Evolutionary conservation across 1,284 basidiomycete species (phyloP), one percentile per base, ranked within the genome.

Genomic region (Porogramme epimiltina): DNA sequence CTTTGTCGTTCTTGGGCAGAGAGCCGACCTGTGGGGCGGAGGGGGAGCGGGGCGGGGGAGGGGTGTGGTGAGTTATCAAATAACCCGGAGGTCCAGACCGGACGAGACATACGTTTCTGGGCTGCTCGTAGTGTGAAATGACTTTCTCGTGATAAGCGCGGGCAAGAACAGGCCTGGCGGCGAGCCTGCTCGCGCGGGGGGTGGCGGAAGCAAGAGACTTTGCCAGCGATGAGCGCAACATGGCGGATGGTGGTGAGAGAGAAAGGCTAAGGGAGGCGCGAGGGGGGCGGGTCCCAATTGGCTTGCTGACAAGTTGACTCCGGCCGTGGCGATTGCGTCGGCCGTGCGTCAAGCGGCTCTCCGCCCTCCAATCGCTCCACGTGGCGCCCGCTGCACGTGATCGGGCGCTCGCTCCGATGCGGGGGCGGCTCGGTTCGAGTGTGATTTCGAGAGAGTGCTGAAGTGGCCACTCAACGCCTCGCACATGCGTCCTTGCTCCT

Each of bases 111-210:
- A 95, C 95, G 75, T 98, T 98, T 78, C 89, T 85, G 60, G 95
- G 95, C 73, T 83, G 86, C 79, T 96, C 93, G 72, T 97, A 98
- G 75, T 97, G 95, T 48, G 93, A 92, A 62, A 96, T 95, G 55
- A 96, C 93, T 68, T 95, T 95, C 70, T 93, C 91, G 68, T 96
- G 93, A 70, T 96, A 96, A 3, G 74, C 78, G 63, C 93, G 83
- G 54, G 76, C 75, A 45, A 81, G 69, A 19, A 77, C 65, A 25
- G 85, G 82, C 10, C 77, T 71, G 5, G 76, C 52, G 23, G 71
- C 64, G 24, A 73, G 62, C 46, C 72, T 73, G 31, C 73, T 60
- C 31, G 73, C 65, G 52, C 70, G 73, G 51, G 81, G 74, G 55
- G 75, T 71, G 52, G 72, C 59, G 56, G 62, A 71, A 62, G 81